Percentiles rank a stretch among this genome's conserved stretches.
These are phyloP conservation scores for Aspergillus piperis DNA, from an alignment of 2,329 filamentous ascomycete genomes.

Conservation along the genomic window DNA sequence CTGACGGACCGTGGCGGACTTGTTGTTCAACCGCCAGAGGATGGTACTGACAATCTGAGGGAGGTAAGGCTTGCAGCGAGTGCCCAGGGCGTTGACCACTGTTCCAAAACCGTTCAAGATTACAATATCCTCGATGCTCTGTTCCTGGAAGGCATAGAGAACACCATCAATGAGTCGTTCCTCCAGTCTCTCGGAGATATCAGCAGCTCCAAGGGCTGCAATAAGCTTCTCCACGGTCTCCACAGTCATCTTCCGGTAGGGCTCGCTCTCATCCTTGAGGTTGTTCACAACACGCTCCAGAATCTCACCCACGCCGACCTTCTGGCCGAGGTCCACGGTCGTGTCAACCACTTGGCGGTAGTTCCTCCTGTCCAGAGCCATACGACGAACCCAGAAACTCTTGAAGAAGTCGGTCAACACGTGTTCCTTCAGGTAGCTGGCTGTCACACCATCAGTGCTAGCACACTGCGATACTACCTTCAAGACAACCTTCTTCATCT, in stretches of 20 bases:
- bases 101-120: slow-evolving; percentile 98
- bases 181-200: slow-evolving; percentile 89
- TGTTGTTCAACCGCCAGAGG: slow-evolving; percentile 96
- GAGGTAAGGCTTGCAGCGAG: slow-evolving; percentile 91
- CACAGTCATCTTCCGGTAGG: slow-evolving; percentile 98
- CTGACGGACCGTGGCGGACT: slow-evolving; percentile 92
- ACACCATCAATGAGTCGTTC: slow-evolving; percentile 95
- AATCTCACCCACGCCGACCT: slow-evolving; percentile 96
- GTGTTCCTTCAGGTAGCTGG: slow-evolving; percentile 90
- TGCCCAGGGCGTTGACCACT: slow-evolving; percentile 91
- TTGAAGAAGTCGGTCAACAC: slow-evolving; percentile 97
- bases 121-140: slow-evolving; percentile 92
- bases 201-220: slow-evolving; percentile 86
- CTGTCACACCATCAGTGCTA: slow-evolving; percentile 90
- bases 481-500: slow-evolving; percentile 99
- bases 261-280: slow-evolving; percentile 95
- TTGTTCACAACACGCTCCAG: slow-evolving; percentile 91
- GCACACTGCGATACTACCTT: slow-evolving; percentile 97
- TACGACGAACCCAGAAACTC: slow-evolving; percentile 95
- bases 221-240: slow-evolving; percentile 98
- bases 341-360: slow-evolving; percentile 98
- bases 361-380: slow-evolving; percentile 96
- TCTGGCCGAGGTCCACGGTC: slow-evolving; percentile 93
- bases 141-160: slow-evolving; percentile 94
- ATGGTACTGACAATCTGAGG: slow-evolving; percentile 97